Conservation (phyloP, 192 early-diverging fungal species). For the Backusella luteola region DNA sequence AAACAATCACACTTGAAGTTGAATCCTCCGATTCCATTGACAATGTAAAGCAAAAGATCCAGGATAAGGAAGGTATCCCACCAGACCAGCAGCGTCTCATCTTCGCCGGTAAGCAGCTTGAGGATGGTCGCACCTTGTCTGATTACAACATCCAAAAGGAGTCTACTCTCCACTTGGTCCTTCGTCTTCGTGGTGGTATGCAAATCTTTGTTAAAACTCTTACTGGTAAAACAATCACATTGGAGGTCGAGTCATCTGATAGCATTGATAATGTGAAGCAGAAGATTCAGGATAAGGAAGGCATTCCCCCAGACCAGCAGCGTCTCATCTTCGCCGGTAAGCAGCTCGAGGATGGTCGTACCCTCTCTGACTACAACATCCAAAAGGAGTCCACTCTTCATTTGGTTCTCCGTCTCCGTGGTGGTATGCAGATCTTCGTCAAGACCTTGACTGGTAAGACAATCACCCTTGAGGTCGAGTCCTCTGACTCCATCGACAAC, state of each 20-base stretch:
- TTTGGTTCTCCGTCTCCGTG: conserved; percentile 75
- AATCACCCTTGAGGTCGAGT: conserved; percentile 67
- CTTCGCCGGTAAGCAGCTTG: conserved; percentile 75
- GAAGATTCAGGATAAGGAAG: conserved; percentile 98
- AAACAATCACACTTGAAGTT: conserved; percentile 59
- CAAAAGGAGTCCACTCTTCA: conserved; percentile 82
- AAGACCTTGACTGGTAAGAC: conserved; percentile 67
- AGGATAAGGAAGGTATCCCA: conserved; percentile 58
- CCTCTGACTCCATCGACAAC: conserved; percentile 68
- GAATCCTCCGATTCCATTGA: conserved; percentile 53
- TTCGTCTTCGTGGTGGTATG: conserved; percentile 65
- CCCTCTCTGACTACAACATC: conserved; percentile 75
- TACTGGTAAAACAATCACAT: conserved; percentile 84
- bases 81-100: conserved; percentile 77
- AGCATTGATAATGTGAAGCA: conserved; percentile 78
- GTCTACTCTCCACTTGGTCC: conserved; percentile 64
- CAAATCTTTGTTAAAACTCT: conserved; percentile 82
- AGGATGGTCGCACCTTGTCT: conserved; percentile 62
- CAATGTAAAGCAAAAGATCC: conserved; percentile 56
- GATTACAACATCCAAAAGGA: conserved; percentile 74
- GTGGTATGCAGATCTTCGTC: conserved; percentile 85
- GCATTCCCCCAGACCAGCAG: conserved; percentile 84
- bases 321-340: conserved; percentile 80
- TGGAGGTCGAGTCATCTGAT: conserved; percentile 81
- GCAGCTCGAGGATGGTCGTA: conserved; percentile 78